Conservation (phyloP, 2,329 filamentous ascomycete genomes). For the Fusarium ramigenum region DNA sequence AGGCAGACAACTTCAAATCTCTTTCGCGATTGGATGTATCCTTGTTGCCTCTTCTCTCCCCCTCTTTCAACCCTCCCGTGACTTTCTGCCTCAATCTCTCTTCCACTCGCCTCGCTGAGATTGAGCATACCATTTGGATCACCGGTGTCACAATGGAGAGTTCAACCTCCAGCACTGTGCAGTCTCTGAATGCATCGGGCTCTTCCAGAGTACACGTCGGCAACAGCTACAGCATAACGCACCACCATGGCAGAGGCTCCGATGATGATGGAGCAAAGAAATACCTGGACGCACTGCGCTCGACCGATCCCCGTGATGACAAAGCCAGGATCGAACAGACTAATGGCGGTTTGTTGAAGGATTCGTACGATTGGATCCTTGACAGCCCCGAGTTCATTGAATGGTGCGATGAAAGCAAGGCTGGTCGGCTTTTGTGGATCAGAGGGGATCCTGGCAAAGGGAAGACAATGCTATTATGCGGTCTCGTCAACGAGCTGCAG, state of each 20-base stretch:
- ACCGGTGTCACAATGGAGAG: accelerated
- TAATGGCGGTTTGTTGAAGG: neutral
- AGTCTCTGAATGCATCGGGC: neutral
- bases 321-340: neutral
- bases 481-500: constrained; percentile 38
- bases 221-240: neutral
- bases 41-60: neutral
- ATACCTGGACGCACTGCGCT: neutral
- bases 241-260: accelerated
- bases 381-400: accelerated
- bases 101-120: neutral
- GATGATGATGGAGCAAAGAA: accelerated
- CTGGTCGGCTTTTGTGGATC: constrained; percentile 42
- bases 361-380: neutral
- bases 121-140: accelerated
- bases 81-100: neutral
- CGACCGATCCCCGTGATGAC: accelerated
- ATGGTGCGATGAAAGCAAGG: accelerated
- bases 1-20: neutral
- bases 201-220: neutral
- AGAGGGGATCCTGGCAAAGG: constrained; percentile 50
- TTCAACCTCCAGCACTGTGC: accelerated
- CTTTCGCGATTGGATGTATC: accelerated
- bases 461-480: constrained; percentile 49
- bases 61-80: neutral